These are phyloP conservation scores for Hanseniaspora guilliermondii DNA, from an alignment of 805 yeast species.

Conservation along the genomic window DNA sequence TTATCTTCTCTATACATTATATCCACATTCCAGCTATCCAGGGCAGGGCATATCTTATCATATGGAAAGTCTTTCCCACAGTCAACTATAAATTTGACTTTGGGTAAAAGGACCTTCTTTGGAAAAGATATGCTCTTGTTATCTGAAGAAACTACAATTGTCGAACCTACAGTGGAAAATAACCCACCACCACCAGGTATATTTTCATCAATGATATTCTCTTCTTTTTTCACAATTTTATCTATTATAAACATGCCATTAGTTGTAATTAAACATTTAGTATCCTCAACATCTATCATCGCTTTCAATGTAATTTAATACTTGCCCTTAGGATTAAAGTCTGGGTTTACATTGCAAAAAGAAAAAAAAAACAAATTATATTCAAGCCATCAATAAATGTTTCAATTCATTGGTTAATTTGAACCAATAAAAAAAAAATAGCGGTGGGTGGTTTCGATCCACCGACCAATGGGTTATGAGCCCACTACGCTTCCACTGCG, in stretches of 20 bases:
- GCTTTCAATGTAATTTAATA: not conserved
- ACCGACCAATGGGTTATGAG: constrained; percentile 97
- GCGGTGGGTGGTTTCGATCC: constrained; percentile 96
- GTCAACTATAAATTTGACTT: constrained; percentile 62
- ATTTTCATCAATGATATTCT: constrained; percentile 30
- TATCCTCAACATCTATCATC: not conserved
- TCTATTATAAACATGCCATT: constrained; percentile 87
- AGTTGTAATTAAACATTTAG: constrained; percentile 37
- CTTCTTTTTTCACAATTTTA: constrained; percentile 45
- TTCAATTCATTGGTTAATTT: not conserved
- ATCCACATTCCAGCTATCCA: constrained; percentile 54
- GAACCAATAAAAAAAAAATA: constrained; percentile 32
- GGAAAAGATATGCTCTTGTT: not conserved
- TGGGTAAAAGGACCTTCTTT: constrained; percentile 32
- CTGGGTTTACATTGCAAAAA: not conserved
- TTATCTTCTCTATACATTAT: constrained; percentile 40
- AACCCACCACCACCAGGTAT: constrained; percentile 88
- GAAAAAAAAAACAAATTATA: constrained; percentile 13
- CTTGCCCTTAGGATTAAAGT: not conserved
- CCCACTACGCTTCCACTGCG: constrained; percentile 99
- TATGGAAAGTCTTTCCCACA: constrained; percentile 67
- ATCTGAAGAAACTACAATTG: constrained; percentile 5
- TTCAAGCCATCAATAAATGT: no score
- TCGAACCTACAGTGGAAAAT: constrained; percentile 62
- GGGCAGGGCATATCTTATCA: constrained; percentile 28